Conservation (phyloP, 1,139 yeast genomes). For the Yamadazyma atmosphaerica region DNA sequence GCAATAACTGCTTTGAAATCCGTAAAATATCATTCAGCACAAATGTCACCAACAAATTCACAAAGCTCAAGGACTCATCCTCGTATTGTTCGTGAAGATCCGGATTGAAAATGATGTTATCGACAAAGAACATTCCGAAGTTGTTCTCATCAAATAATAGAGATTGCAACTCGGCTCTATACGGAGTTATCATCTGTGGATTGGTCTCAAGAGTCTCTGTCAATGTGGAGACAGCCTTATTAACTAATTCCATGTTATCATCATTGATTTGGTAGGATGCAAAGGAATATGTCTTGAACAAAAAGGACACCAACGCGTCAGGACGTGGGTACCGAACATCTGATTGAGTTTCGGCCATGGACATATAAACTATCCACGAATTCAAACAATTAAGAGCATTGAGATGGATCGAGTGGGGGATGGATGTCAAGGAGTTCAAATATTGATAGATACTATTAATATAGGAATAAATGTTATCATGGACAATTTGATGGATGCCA, state of each 20-base stretch:
- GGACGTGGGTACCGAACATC: conserved; percentile 27
- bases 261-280: conserved; percentile 8
- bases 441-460: conserved; percentile 8
- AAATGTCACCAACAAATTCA: conserved; percentile 52
- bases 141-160: conserved; percentile 36
- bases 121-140: conserved; percentile 41
- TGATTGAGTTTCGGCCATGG: conserved; percentile 36
- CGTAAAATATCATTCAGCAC: conserved; percentile 53
- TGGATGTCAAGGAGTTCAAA: conserved; percentile 5
- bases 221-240: conserved; percentile 34
- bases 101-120: conserved; percentile 21
- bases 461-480: conserved; percentile 23
- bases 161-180: conserved; percentile 25
- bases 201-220: conserved; percentile 50
- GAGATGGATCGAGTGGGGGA: conserved; percentile 16
- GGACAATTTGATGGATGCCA: conserved; percentile 31
- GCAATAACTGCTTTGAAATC: conserved; percentile 47
- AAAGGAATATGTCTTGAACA: conserved; percentile 23
- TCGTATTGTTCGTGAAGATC: conserved; percentile 32
- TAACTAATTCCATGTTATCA: conserved; percentile 21
- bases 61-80: conserved; percentile 48
- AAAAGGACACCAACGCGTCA: conserved; percentile 18
- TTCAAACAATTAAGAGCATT: conserved; percentile 31
- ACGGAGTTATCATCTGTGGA: conserved; percentile 33
- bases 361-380: conserved; percentile 35